Base-by-base conservation (phyloP, 768 basidiomycete species). In the Kwoniella dendrophila region DNA sequence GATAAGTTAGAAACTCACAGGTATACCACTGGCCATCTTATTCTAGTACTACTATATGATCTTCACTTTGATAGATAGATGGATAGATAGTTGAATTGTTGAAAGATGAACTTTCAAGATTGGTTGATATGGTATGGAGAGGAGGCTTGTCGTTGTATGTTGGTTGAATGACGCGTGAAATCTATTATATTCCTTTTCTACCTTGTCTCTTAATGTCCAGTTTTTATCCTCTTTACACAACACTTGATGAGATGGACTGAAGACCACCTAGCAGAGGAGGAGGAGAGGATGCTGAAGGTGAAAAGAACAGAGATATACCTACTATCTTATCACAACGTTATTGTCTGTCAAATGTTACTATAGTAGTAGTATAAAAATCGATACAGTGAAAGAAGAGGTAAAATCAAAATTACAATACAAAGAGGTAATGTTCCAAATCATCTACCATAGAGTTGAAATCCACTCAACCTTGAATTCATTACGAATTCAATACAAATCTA, bases 1-100 rank as follows among this genome's bases (percentile, higher is more conserved):
- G n/a, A n/a, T n/a, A n/a, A n/a, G n/a, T n/a, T n/a, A n/a, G n/a
- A 14, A 10, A 68, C 67, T 66, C 62, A 71, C 69, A 49, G 69
- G 69, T 64, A 71, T 71, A 47, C 69, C 66, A 56, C 63, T 65
- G 36, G 69, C 69, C 69, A 71, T 71, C 10, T 22, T 43, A 47
- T 38, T 16, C 44, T 33, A 56, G n/a, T n/a, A 18, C 29, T 34
- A 32, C 49, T 51, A 22, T 51, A 51, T n/a, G 18, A 4, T 2
- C 32, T 20, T 45, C 56, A 11, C 56, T 27, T 36, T 26, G 32
- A 38, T 38, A 24, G 33, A 38, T 27, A 32, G 16, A 36, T 34
- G 26, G 4, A 50, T 8, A 22, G 29, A 50, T 36, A 27, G 41
- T 22, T 43, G 34, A 45, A 44, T 53, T 53, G 22, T 34, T 36